Conservation (phyloP, 2,329 filamentous ascomycete species). For the Pyrenophora seminiperda region DNA sequence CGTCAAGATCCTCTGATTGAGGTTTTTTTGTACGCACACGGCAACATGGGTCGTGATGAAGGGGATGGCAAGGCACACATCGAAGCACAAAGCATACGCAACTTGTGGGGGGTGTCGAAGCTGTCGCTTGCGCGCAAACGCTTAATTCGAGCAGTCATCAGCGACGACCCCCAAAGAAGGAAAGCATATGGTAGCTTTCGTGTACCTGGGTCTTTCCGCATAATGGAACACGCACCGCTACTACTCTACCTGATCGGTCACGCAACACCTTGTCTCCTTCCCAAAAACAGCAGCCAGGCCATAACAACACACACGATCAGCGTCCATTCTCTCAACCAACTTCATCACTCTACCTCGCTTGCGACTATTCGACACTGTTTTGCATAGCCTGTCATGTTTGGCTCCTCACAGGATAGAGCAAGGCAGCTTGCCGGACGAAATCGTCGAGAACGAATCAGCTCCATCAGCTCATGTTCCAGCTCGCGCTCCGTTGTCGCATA, state of each 20-base stretch:
- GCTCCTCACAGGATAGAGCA: slow-evolving; percentile 42
- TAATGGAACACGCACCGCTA: background rate
- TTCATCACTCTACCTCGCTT: slow-evolving; percentile 5
- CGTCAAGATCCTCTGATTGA: background rate
- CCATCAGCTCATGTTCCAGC: slow-evolving; percentile 23
- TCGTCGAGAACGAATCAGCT: slow-evolving; percentile 34
- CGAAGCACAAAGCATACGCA: no score
- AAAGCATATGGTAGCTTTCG: background rate
- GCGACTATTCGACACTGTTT: no score
- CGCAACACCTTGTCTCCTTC: background rate
- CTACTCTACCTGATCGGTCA: background rate
- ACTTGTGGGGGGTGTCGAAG: no score
- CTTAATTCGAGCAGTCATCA: background rate
- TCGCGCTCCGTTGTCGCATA: slow-evolving; percentile 13
- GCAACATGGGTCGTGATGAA: background rate
- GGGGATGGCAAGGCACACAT: background rate
- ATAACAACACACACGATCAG: slow-evolving; percentile 13
- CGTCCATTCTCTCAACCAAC: slow-evolving; percentile 1
- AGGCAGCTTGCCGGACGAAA: slow-evolving; percentile 43
- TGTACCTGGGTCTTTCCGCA: background rate
- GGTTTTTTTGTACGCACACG: background rate
- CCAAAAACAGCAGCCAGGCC: background rate
- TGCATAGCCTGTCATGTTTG: slow-evolving; percentile 34
- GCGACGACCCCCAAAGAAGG: background rate
- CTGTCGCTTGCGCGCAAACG: background rate